These are phyloP conservation scores for Triticum turgidum DNA, from an alignment of 176 grass and related monocot species.

Conservation along the genomic window DNA sequence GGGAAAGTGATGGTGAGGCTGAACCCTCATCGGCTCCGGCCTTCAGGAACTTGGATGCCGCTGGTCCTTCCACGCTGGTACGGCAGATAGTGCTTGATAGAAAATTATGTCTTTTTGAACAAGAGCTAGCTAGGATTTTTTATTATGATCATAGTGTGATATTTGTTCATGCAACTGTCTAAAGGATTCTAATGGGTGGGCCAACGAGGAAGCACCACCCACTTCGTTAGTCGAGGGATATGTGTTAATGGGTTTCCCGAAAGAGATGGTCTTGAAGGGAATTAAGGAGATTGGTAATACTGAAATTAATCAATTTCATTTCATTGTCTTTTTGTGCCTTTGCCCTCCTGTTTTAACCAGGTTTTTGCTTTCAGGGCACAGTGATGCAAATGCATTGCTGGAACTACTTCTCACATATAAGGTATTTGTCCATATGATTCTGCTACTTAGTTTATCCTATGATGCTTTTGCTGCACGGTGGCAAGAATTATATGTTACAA, in stretches of 20 bases:
- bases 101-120: neutral
- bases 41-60: conserved; percentile 4
- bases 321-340: conserved; percentile 2
- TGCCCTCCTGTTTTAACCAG: conserved; percentile 10
- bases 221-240: conserved; percentile 32
- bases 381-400: conserved; percentile 61
- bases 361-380: conserved; percentile 51
- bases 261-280: conserved; percentile 46
- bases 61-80: conserved; percentile 6
- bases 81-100: conserved; percentile 10
- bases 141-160: conserved; percentile 15
- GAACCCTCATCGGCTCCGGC: neutral
- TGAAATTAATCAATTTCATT: conserved; percentile 18
- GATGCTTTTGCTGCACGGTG: neutral
- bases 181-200: conserved; percentile 39
- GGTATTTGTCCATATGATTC: conserved; percentile 33
- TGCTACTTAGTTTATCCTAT: conserved; percentile 10
- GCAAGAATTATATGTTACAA: conserved; percentile 9
- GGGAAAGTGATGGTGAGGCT: conserved; percentile 30
- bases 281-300: conserved; percentile 54
- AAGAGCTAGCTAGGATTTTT: neutral
- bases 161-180: conserved; percentile 22
- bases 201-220: conserved; percentile 28
- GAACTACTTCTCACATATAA: conserved; percentile 67
- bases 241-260: conserved; percentile 56